Evolutionary conservation across 2,329 filamentous ascomycete genomes (phyloP), one percentile per base, ranked within the genome.

Genomic region (Drechmeria coniospora): DNA sequence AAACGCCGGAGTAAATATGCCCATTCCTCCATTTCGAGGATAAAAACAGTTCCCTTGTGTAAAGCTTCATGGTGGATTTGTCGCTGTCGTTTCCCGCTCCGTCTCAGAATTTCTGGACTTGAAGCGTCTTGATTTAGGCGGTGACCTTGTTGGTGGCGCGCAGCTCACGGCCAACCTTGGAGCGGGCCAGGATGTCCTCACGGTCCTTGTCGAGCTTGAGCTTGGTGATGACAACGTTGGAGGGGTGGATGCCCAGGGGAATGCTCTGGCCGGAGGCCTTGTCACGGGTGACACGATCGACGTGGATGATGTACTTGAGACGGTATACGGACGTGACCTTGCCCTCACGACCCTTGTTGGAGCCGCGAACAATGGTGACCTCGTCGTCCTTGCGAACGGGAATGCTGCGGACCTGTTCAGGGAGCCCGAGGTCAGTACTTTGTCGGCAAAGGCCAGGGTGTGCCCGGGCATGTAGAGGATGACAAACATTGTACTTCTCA

Each of bases 251-350:
- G 61, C 83, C 83, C 56, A 95, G 71, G 41, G 87, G 87, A 32
- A 95, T 86, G 57, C 75, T 80, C 71, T 94, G 86, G 65, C 90
- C 87, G 60, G 84, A 90, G 60, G 74, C 79, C 79, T 98, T 98
- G 64, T 98, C 90, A 57, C 86, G 83, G 61, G 77, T 77, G 58
- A 98, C 78, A 53, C 87, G 83, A 75, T 94, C 87, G 61, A 98
- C 63, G 76, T 95, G 87, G 57, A 98, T 78, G 56, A 84, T 72
- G 66, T 90, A 98, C 68, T 95, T 95, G 54, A 93, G 79, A 61
- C 84, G 83, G 79, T 93, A 98, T 60, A 95, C 87, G 52, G 81
- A 83, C 51, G 78, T 86, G 65, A 98, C 72, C 73, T 95, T 95
- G 70, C 90, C 90, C 71, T 95, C 87, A 54, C 84, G 83, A 57